Base-by-base conservation (phyloP, 31 red algal genomes). In the Bonnemaisonia californica region DNA sequence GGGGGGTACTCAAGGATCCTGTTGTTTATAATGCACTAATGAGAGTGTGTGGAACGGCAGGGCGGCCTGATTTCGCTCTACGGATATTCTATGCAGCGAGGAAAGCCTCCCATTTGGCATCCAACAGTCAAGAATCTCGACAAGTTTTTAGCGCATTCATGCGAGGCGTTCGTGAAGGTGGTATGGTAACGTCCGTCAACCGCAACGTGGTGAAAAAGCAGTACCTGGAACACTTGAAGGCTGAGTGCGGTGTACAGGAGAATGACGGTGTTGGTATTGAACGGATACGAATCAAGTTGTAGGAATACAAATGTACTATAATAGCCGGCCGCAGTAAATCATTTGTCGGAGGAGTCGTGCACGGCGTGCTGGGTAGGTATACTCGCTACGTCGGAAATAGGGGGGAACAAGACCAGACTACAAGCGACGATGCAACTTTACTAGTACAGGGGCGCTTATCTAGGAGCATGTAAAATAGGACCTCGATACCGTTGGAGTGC, bases 401-500 rank as follows among this genome's bases (percentile, higher is more conserved):
- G n/a, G n/a, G n/a, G n/a, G n/a, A n/a, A n/a, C n/a, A n/a, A n/a
- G n/a, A n/a, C n/a, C n/a, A n/a, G n/a, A n/a, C n/a, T n/a, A n/a
- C n/a, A n/a, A n/a, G n/a, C n/a, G n/a, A n/a, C n/a, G n/a, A n/a
- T n/a, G n/a, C n/a, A n/a, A n/a, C n/a, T n/a, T n/a, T n/a, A n/a
- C n/a, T n/a, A n/a, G n/a, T n/a, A n/a, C n/a, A n/a, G n/a, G n/a
- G n/a, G 16, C 45, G 26, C 21, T 71, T 80, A 89, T 47, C 85
- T 55, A 13, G 88, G 88, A 9, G 88, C 80, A 62, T 91, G 88
- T 41, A 91, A 51, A 58, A 80, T 71, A 32, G 80, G 80, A 26
- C 79, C 79, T 9, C 74, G 48, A 80, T 91, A 91, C 28, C 80
- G 31, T 41, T 73, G 38, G 9, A 79, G 66, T 34, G 71, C 80